A percentile compares a stretch with the other conserved stretches of the same genome.
Conservation (phyloP, 129 eudicot genomes). For the Gnaphalium uliginosum region DNA sequence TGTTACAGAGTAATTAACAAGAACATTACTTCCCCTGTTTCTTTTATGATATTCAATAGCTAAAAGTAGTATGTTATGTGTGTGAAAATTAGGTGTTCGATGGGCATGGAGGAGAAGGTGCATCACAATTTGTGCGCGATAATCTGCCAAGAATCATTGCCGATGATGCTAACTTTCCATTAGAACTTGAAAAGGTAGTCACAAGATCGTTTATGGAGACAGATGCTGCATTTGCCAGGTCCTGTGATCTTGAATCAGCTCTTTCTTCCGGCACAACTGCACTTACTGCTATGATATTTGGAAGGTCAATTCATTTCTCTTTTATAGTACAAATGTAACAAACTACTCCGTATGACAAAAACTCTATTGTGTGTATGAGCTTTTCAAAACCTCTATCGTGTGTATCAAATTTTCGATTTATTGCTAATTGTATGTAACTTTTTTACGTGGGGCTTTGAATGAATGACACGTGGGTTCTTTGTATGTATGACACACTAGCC, state of each 20-base stretch:
- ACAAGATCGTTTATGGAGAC: constrained; percentile 75
- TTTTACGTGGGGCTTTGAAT: too few relatives aligned
- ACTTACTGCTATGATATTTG: constrained; percentile 15
- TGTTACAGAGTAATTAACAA: not conserved
- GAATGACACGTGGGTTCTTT: too few relatives aligned
- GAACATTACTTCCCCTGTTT: not conserved
- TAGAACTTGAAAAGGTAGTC: constrained; percentile 85
- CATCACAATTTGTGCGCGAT: constrained; percentile 86
- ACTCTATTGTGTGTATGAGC: too few relatives aligned
- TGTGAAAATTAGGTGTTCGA: constrained; percentile 73
- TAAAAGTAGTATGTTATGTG: not conserved
- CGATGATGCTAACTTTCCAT: constrained; percentile 87
- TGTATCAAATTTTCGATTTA: too few relatives aligned
- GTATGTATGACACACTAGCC: too few relatives aligned
- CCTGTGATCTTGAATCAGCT: constrained; percentile 70
- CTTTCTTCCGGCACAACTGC: constrained; percentile 20
- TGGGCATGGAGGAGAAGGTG: constrained; percentile 95
- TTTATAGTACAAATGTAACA: not conserved
- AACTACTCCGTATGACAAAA: too few relatives aligned
- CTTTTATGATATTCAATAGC: constrained; percentile 10
- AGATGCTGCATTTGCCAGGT: constrained; percentile 79
- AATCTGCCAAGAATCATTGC: constrained; percentile 78
- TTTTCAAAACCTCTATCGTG: too few relatives aligned
- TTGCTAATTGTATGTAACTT: too few relatives aligned
- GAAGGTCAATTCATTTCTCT: constrained; percentile 1